A percentile compares a stretch with the other conserved stretches of the same genome.
Evolutionary conservation across 2,329 filamentous ascomycete species (phyloP).

Genomic region (Boeremia exigua): DNA sequence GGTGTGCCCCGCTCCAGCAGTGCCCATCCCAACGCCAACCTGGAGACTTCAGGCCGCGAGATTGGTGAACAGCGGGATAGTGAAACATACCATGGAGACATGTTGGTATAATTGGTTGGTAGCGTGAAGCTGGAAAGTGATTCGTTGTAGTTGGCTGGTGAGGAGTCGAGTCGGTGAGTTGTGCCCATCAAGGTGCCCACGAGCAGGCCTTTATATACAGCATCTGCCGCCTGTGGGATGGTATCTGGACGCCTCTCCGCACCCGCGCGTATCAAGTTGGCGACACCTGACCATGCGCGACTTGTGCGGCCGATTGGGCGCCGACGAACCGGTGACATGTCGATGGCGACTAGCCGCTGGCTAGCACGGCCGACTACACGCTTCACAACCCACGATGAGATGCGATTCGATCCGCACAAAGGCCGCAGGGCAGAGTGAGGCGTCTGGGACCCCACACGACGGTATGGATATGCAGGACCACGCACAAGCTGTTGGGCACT

Average conservation of each 20-base stretch:
- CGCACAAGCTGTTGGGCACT: not conserved
- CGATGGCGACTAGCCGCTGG: conserved; percentile 5
- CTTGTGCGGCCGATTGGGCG: conserved; percentile 16
- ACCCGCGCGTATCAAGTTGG: not conserved
- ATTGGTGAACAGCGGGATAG: not conserved
- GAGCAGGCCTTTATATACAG: conserved; percentile 24
- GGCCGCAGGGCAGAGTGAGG: conserved; percentile 7
- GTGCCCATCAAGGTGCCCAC: conserved; percentile 35
- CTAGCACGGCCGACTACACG: conserved; percentile 9
- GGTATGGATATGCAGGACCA: conserved; percentile 4
- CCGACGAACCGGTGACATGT: conserved; percentile 15
- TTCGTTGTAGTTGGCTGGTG: conserved; percentile 13
- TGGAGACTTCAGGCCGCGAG: not conserved
- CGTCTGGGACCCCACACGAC: conserved; percentile 3
- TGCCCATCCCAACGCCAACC: not conserved
- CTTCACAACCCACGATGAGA: not conserved
- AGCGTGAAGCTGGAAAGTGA: conserved; percentile 7
- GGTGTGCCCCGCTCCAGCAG: conserved; percentile 19
- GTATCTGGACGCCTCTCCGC: not conserved
- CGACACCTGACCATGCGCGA: conserved; percentile 13
- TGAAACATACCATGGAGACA: conserved; percentile 34
- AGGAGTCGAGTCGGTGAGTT: conserved; percentile 14
- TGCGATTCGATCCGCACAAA: conserved; percentile 15
- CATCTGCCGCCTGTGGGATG: not conserved
- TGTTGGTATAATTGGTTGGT: conserved; percentile 22